Evolutionary conservation across 257 asterid species (phyloP), one percentile per base, ranked within the genome.

Genomic region (Apocynum venetum): DNA sequence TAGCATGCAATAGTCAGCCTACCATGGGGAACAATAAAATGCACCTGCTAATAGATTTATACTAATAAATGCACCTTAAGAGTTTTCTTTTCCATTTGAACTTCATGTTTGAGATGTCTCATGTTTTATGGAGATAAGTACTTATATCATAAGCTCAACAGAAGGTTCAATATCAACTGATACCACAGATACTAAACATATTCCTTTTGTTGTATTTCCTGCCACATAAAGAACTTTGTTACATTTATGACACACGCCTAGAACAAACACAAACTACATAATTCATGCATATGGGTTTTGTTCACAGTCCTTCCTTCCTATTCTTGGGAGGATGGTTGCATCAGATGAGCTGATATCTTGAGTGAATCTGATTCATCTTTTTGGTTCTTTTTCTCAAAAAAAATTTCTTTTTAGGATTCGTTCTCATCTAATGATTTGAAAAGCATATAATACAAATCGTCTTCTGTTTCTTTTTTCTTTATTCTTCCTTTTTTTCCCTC

Each of bases 371-470:
- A 15, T 57, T 20, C 36, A 64, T 59, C 63, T 56, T 43, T 52
- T 48, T 72, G 38, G 64, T 43, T 67, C 76, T 59, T 67, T 78
- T 70, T 77, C 80, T 77, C 51, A 61, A 25, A 25, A 25, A 25
- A 25, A 25, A 25, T 25, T 25, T 25, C 31, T 25, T 25, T 25
- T 25, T 25, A 25, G 31, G 31, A 25, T 25, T 25, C 31, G 31
- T 25, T 25, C 31, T 25, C 31, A 25, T 25, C 31, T 25, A 25
- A 25, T 25, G 31, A 25, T 25, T 25, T 25, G 31, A 25, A 25
- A 25, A 25, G 31, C 31, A 25, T 25, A n/a, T 25, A 25, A 25
- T n/a, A 25, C 31, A 25, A 25, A 25, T 25, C 31, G 31, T 25
- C 31, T 25, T 25, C 31, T 25, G 31, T 25, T 25, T 25, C 31